Base-by-base conservation (phyloP, 1,139 yeast genomes). In the Zygoascus sp. region DNA sequence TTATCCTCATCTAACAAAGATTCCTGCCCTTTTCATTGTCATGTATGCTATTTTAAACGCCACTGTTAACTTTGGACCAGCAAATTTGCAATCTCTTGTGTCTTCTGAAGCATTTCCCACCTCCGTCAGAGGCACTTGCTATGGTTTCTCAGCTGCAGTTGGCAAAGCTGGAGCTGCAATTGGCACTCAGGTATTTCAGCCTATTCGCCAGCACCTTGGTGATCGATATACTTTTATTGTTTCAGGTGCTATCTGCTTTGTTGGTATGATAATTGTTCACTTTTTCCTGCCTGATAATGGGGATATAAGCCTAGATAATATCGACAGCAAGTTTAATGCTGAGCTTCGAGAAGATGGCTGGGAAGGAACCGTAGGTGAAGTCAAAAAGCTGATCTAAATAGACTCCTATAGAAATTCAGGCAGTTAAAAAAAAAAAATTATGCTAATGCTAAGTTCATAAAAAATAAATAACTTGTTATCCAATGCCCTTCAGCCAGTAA, bases 161-260 rank as follows among this genome's bases (percentile, higher is more conserved):
- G 96, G 96, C 60, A 88, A 88, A 64, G 74, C 87, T 49, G 96
- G 96, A 59, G 96, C 95, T 1, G 88, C 88, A 61, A 87, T 82
- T 27, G 96, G 96, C 51, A 81, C 92, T 34, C 88, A 82, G 64
- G 82, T 83, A 25, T 89, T 89, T 53, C 59, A 63, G 19, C 68
- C 69, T 15, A 50, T 52, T 21, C 53, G 50, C 32, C 20, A n/a
- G 6, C 40, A 42, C 32, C 38, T 36, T 10, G 45, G 45, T 23
- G 25, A 34, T 5, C n/a, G 40, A 16, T 42, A 42, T 27, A 42
- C 45, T 5, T 42, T 42, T 27, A 42, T 42, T 15, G 40, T 42
- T 13, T 32, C 39, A 11, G 45, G 45, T 21, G 40, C 32, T 11
- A 22, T 42, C 13, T 42, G 39, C 30, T 34, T 42, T 16, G 10